Evolutionary conservation across 345 rosid species (phyloP), one percentile per base, ranked within the genome.

Genomic region (Dovyalis caffra): DNA sequence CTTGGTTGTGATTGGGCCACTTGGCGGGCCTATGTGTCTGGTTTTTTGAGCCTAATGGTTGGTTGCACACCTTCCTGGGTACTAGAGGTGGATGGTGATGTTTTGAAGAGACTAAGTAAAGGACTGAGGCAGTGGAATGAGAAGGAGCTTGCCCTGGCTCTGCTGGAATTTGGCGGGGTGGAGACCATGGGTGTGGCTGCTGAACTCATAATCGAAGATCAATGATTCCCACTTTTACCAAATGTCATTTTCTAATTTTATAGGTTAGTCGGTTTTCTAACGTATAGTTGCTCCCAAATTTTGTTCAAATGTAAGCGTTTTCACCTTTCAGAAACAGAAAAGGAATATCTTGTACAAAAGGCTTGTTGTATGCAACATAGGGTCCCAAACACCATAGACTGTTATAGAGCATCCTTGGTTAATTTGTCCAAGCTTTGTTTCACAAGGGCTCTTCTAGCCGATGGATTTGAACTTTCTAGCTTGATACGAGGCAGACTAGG

Each of bases 101-200:
- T 93, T 75, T 74, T 95, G 61, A 90, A 85, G 86, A 90, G 96
- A 82, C 82, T 93, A 80, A 90, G 99, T 83, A 88, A 84, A 62
- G 90, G 97, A 31, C 81, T 95, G 79, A 86, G 90, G 83, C 92
- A 81, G 69, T 90, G 93, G 94, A 87, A 91, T 32, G 98, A 93
- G 86, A 91, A 84, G 76, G 99, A 90, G 66, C 82, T 95, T 76
- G 97, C 99, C 3, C 80, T 91, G 28, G 88, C 92, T 23, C 80
- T 95, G 77, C 86, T 95, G n/a, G 89, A 87, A 68, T 83, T 76
- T 21, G 96, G 98, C 0, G 98, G 98, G 66, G 35, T 88, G 20
- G 79, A 83, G 51, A 83, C 95, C 3, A 82, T 88, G 84, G 85
- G 91, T 29, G 83, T 88, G 3, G 95, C 99, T 45, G 90, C 91